These are phyloP conservation scores for Parastagonospora avenae DNA, from an alignment of 2,329 filamentous ascomycete species.

Conservation along the genomic window DNA sequence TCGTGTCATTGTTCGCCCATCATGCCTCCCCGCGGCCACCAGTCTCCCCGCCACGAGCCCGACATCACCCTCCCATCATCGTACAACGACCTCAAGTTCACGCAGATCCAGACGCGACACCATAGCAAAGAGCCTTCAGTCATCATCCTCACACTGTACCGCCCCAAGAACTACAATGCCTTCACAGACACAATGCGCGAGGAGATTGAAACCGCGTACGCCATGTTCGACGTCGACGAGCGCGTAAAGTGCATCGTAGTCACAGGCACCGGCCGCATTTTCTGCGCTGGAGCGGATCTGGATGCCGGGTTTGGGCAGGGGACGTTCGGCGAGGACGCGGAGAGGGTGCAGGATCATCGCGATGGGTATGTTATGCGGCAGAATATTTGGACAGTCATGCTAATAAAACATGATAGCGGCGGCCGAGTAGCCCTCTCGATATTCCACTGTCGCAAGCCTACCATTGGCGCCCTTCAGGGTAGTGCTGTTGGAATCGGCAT, in stretches of 20 bases:
- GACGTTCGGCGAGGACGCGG: conserved; percentile 44
- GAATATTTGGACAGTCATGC: background rate
- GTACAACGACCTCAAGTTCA: conserved; percentile 49
- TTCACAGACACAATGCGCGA: conserved; percentile 69
- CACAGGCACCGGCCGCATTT: conserved; percentile 58
- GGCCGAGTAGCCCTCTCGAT: conserved; percentile 59
- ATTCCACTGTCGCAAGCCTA: conserved; percentile 62
- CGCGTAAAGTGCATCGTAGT: conserved; percentile 61
- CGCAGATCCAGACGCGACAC: conserved; percentile 50
- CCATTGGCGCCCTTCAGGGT: conserved; percentile 61
- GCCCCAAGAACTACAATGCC: conserved; percentile 70
- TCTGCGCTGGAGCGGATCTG: conserved; percentile 64
- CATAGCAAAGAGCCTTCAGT: conserved; percentile 56
- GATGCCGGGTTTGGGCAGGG: conserved; percentile 56
- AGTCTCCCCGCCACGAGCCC: conserved; percentile 25
- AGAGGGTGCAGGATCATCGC: conserved; percentile 55
- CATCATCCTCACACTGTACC: conserved; percentile 67
- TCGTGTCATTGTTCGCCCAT: background rate
- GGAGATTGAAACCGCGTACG: conserved; percentile 62
- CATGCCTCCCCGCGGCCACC: conserved; percentile 16
- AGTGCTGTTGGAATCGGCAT: conserved; percentile 64
- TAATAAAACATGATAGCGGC: conserved; percentile 35
- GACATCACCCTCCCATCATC: conserved; percentile 39
- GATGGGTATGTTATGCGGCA: conserved; percentile 52
- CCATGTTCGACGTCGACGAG: conserved; percentile 59